Conservation (phyloP, 257 asterid genomes). For the Plectranthus barbatus region DNA sequence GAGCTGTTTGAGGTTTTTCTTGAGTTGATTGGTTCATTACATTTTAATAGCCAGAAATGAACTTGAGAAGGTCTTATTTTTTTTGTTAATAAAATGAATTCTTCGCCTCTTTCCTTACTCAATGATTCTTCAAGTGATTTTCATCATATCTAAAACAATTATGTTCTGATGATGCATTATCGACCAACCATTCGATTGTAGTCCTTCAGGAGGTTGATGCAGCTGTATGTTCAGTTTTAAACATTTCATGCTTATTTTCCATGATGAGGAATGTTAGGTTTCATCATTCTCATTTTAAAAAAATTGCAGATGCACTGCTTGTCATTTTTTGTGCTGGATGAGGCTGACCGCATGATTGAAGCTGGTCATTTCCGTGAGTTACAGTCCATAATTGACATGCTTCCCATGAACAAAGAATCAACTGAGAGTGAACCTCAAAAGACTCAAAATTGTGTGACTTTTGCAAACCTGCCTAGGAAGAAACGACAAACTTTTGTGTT, state of each 20-base stretch:
- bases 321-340: conserved; percentile 95
- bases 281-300: neutral
- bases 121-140: too few relatives aligned
- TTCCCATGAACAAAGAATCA: conserved; percentile 62
- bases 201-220: conserved; percentile 3
- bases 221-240: neutral
- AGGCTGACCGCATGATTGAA: conserved; percentile 99
- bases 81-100: neutral
- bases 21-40: neutral
- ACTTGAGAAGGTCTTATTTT: neutral
- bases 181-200: neutral
- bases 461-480: conserved; percentile 63
- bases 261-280: neutral
- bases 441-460: conserved; percentile 52
- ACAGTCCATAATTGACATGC: conserved; percentile 93
- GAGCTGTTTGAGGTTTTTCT: neutral
- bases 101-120: neutral
- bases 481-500: conserved; percentile 94
- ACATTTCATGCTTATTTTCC: neutral
- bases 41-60: neutral
- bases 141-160: too few relatives aligned
- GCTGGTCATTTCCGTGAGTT: conserved; percentile 89
- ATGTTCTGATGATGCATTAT: neutral
- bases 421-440: conserved; percentile 38
- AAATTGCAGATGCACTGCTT: conserved; percentile 73